These are phyloP conservation scores for Tricholoma furcatifolium DNA, from an alignment of 768 basidiomycete genomes.

Conservation along the genomic window DNA sequence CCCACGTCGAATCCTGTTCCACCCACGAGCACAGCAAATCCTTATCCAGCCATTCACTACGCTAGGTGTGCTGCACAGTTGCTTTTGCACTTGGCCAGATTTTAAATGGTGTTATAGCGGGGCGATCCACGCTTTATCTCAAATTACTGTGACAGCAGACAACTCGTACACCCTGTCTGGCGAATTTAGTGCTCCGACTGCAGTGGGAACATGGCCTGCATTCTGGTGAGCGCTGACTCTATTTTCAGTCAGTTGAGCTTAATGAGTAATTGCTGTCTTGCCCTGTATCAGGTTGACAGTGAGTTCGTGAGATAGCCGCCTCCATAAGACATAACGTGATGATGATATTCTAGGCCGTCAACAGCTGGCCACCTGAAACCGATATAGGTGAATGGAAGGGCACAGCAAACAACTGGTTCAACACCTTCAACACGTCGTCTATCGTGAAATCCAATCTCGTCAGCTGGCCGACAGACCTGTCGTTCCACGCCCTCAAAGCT, in stretches of 20 bases:
- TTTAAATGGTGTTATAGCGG: conserved; percentile 22
- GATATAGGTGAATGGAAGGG: conserved; percentile 49
- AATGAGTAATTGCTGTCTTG: not conserved
- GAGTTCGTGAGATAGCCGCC: not conserved
- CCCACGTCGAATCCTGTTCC: conserved; percentile 36
- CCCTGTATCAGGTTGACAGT: conserved; percentile 30
- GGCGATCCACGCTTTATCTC: conserved; percentile 39
- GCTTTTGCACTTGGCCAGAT: not conserved
- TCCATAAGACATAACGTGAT: not conserved
- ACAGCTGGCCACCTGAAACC: conserved; percentile 41
- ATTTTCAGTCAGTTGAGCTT: not conserved
- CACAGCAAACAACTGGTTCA: conserved; percentile 41
- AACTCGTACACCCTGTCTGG: conserved; percentile 38
- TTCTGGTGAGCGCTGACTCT: conserved; percentile 31
- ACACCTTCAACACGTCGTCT: conserved; percentile 46
- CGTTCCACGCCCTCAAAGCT: conserved; percentile 42
- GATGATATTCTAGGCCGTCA: conserved; percentile 29
- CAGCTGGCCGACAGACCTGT: conserved; percentile 40
- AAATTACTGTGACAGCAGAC: conserved; percentile 38
- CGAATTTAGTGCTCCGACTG: conserved; percentile 42
- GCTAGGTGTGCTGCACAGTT: conserved; percentile 24
- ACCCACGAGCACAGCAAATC: conserved; percentile 39
- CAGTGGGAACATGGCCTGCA: conserved; percentile 42
- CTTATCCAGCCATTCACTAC: conserved; percentile 43
- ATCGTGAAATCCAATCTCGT: conserved; percentile 38